These are phyloP conservation scores for Insectozyma bohioensis DNA, from an alignment of 1,139 yeast genomes.

Conservation along the genomic window DNA sequence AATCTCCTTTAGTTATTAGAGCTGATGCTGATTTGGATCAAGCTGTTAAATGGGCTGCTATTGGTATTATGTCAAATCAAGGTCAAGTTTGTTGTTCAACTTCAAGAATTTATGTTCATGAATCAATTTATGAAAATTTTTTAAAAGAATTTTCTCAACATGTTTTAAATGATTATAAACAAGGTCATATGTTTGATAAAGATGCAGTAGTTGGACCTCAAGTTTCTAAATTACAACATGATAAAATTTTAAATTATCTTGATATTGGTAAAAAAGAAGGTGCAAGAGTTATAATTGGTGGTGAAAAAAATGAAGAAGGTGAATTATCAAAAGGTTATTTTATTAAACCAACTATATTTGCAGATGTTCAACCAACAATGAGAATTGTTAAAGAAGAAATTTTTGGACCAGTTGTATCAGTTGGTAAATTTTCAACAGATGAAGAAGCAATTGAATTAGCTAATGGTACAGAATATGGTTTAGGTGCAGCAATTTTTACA, in stretches of 20 bases:
- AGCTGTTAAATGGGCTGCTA: constrained; percentile 83
- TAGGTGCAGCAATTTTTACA: constrained; percentile 81
- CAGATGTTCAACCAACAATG: constrained; percentile 53
- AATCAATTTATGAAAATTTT: constrained; percentile 47
- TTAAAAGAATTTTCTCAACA: constrained; percentile 38
- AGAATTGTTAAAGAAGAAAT: constrained; percentile 58
- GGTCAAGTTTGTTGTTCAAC: constrained; percentile 51
- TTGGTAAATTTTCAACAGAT: constrained; percentile 51
- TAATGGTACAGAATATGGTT: constrained; percentile 54
- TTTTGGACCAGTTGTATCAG: constrained; percentile 59
- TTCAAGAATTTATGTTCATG: constrained; percentile 47
- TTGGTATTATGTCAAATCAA: constrained; percentile 79
- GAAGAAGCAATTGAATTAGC: constrained; percentile 53
- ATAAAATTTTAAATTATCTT: constrained; percentile 54
- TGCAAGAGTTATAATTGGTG: constrained; percentile 50
- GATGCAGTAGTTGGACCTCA: constrained; percentile 76
- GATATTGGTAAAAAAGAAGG: constrained; percentile 58
- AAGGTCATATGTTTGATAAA: constrained; percentile 59
- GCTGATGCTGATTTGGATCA: constrained; percentile 75
- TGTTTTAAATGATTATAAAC: constrained; percentile 45
- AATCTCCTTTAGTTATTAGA: constrained; percentile 71
- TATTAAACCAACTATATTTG: constrained; percentile 54
- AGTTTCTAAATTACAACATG: constrained; percentile 66
- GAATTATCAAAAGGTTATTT: constrained; percentile 45
- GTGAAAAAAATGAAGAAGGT: constrained; percentile 40